These are phyloP conservation scores for Sherardia arvensis DNA, from an alignment of 257 asterid species.

Conservation along the genomic window DNA sequence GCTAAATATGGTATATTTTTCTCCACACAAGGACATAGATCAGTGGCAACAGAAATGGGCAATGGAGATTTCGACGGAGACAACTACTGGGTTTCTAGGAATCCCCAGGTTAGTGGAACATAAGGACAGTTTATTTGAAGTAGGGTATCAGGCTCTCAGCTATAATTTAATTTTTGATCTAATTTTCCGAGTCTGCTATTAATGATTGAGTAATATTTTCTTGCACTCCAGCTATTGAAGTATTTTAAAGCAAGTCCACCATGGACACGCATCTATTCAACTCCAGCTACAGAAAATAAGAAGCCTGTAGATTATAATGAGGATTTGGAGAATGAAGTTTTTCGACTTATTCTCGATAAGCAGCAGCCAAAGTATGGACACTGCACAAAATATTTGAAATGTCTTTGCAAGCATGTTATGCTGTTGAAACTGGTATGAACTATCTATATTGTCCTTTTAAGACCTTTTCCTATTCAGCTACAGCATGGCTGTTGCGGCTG, in stretches of 20 bases:
- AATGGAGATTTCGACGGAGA: constrained; percentile 95
- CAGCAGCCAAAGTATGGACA: constrained; percentile 46
- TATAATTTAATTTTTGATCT: background rate
- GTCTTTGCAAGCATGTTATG: background rate
- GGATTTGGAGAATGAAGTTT: constrained; percentile 48
- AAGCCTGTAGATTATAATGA: constrained; percentile 37
- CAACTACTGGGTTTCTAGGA: constrained; percentile 69
- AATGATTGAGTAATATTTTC: background rate
- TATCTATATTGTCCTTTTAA: background rate
- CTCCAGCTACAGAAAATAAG: constrained; percentile 29
- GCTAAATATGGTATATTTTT: constrained; percentile 79
- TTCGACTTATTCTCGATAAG: constrained; percentile 32
- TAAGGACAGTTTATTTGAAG: background rate
- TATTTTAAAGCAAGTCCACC: constrained; percentile 48
- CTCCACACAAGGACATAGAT: constrained; percentile 60
- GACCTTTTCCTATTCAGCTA: constrained; percentile 27
- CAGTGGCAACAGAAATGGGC: constrained; percentile 81
- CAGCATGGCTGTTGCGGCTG: constrained; percentile 54
- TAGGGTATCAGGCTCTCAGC: background rate
- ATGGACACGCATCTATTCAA: constrained; percentile 43
- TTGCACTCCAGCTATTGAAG: constrained; percentile 40
- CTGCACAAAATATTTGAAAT: background rate
- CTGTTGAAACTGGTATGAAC: background rate
- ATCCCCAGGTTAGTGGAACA: constrained; percentile 49
- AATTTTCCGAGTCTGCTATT: background rate